Conservation (phyloP, 2,329 filamentous ascomycete genomes). For the Clonostachys chloroleuca region DNA sequence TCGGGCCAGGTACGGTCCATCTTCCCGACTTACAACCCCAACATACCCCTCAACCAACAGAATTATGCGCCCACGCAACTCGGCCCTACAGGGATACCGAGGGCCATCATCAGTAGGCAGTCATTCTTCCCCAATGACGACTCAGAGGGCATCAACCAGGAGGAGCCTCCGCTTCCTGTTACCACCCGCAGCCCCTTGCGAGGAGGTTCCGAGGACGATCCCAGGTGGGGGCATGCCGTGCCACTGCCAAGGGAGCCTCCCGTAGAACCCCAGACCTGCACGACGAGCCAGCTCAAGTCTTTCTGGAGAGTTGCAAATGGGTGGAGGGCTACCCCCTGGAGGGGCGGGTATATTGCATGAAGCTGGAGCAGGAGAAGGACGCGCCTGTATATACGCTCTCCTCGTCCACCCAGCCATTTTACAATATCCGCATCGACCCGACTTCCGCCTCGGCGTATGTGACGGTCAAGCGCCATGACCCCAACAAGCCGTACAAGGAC, state of each 20-base stretch:
- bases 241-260: conserved; percentile 32
- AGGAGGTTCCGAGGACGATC: background rate
- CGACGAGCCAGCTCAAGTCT: conserved; percentile 57
- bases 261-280: conserved; percentile 42
- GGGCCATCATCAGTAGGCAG: conserved; percentile 60
- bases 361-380: conserved; percentile 49
- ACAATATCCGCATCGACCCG: conserved; percentile 59
- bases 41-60: conserved; percentile 61
- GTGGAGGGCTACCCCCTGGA: conserved; percentile 58
- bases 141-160: conserved; percentile 7
- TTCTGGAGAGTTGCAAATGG: conserved; percentile 69
- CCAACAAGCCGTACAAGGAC: conserved; percentile 50
- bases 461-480: conserved; percentile 55
- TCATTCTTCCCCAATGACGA: conserved; percentile 23
- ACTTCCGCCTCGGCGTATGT: conserved; percentile 60
- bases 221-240: conserved; percentile 7
- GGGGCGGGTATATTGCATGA: conserved; percentile 55
- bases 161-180: conserved; percentile 10
- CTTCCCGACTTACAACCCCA: conserved; percentile 71
- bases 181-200: conserved; percentile 7
- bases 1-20: conserved; percentile 57
- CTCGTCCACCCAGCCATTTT: conserved; percentile 59
- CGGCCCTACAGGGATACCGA: conserved; percentile 59
- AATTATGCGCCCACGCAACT: conserved; percentile 65
- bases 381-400: conserved; percentile 64